Evolutionary conservation across 148 eudicot species (phyloP).

Genomic region (Nepenthes mirabilis): DNA sequence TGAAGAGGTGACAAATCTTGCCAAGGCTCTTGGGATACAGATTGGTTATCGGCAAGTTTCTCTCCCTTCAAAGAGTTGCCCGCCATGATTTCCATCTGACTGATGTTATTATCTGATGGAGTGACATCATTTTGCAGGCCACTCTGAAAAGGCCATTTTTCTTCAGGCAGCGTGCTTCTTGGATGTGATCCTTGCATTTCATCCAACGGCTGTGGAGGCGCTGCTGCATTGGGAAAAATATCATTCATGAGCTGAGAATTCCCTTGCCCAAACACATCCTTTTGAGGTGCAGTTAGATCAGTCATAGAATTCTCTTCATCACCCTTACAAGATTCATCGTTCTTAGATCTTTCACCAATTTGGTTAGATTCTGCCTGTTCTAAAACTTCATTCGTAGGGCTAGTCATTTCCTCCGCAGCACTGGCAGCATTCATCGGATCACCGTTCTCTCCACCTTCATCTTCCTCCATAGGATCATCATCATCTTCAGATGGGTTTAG

Average conservation of each 20-base stretch:
- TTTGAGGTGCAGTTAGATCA: constrained; percentile 26
- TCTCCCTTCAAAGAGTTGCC: constrained; percentile 50
- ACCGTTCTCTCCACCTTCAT: constrained; percentile 28
- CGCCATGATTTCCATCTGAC: constrained; percentile 36
- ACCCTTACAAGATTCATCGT: constrained; percentile 17
- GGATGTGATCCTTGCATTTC: constrained; percentile 23
- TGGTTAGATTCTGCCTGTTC: constrained; percentile 32
- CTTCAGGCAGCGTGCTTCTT: constrained; percentile 32
- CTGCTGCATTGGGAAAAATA: constrained; percentile 23
- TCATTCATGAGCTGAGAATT: constrained; percentile 18
- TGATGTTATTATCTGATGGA: constrained; percentile 32
- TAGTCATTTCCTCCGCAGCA: constrained; percentile 24
- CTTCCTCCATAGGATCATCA: constrained; percentile 21
- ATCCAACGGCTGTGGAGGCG: constrained; percentile 30
- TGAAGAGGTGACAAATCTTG: constrained; percentile 32
- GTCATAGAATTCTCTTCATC: constrained; percentile 25
- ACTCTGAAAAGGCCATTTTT: constrained; percentile 35
- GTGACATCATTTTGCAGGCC: constrained; percentile 46
- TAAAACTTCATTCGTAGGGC: constrained; percentile 25
- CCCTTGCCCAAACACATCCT: constrained; percentile 24
- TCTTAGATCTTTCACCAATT: constrained; percentile 27
- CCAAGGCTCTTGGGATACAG: constrained; percentile 35
- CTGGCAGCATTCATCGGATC: constrained; percentile 21
- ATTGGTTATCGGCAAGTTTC: constrained; percentile 35
- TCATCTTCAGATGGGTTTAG: constrained; percentile 27